Percentiles rank a stretch among this genome's conserved stretches.
These are phyloP conservation scores for Sarocladium oryzae DNA, from an alignment of 2,329 filamentous ascomycete genomes.

Conservation along the genomic window DNA sequence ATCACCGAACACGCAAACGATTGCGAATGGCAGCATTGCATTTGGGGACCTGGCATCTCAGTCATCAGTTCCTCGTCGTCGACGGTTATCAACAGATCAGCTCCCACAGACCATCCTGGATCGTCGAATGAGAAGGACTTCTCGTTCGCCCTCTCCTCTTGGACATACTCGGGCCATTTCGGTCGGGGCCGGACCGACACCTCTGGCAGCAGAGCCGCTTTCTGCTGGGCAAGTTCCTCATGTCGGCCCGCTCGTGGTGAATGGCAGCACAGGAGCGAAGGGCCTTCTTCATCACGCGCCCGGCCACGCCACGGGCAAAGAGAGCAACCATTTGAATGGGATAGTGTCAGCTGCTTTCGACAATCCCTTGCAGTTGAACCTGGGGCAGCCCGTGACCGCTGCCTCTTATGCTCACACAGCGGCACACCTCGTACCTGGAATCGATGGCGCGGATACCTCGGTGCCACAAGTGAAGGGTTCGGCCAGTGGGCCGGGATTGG, in stretches of 20 bases:
- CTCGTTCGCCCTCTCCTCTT: slow-evolving; percentile 50
- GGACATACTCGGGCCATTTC: slow-evolving; percentile 42
- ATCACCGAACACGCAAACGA: not conserved
- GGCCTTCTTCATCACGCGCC: slow-evolving; percentile 12
- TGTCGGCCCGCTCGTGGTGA: slow-evolving; percentile 43
- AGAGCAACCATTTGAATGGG: not conserved
- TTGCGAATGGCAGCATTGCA: slow-evolving; percentile 31
- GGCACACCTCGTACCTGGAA: not conserved
- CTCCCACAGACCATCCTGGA: slow-evolving; percentile 48
- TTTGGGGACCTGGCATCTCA: slow-evolving; percentile 41
- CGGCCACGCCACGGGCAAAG: slow-evolving; percentile 11
- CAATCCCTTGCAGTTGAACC: slow-evolving; percentile 22
- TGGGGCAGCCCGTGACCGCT: not conserved
- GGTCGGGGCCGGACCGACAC: slow-evolving; percentile 31
- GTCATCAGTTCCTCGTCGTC: slow-evolving; percentile 25
- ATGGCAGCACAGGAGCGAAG: slow-evolving; percentile 33
- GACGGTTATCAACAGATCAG: slow-evolving; percentile 47
- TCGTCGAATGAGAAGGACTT: slow-evolving; percentile 44
- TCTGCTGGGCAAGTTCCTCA: slow-evolving; percentile 15
- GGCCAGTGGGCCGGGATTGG: no score
- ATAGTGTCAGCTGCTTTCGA: slow-evolving; percentile 14
- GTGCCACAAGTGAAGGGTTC: not conserved
- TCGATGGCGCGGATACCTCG: not conserved
- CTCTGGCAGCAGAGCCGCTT: slow-evolving; percentile 32
- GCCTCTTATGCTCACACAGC: not conserved